Evolutionary conservation across 306 rosid genomes (phyloP).

Genomic region (Hylodesmum podocarpum): DNA sequence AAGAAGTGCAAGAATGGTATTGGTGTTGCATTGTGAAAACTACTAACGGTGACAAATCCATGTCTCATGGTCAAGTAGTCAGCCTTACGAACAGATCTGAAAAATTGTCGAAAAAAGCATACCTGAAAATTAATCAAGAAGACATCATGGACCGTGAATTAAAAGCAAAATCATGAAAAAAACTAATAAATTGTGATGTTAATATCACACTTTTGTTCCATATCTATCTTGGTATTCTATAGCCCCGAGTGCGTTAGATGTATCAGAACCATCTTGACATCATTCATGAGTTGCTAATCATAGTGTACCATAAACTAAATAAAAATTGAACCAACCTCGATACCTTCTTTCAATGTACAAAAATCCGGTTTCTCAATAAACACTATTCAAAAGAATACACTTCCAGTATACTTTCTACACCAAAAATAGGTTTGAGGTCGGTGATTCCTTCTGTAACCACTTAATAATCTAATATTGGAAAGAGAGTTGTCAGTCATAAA

Average conservation of each 20-base stretch:
- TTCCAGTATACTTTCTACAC: neutral
- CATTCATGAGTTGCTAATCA: neutral
- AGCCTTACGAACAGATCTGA: conserved; percentile 86
- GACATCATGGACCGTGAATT: neutral
- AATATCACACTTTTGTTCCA: neutral
- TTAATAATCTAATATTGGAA: neutral
- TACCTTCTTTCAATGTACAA: neutral
- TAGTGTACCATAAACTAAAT: neutral
- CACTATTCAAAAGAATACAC: neutral
- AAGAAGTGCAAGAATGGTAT: neutral
- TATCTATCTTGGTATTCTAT: neutral
- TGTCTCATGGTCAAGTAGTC: conserved; percentile 95
- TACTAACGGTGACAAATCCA: conserved; percentile 83
- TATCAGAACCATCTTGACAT: neutral
- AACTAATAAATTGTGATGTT: neutral
- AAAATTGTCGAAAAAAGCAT: conserved; percentile 80
- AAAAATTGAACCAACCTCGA: neutral
- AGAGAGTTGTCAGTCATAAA: neutral
- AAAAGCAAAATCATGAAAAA: conserved; percentile 16
- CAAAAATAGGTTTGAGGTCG: neutral
- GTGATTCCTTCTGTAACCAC: neutral
- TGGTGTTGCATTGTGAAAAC: neutral
- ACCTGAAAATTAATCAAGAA: conserved; percentile 52
- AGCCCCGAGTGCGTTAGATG: neutral
- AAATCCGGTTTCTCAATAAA: neutral